Conservation (phyloP, 306 rosid species). For the Corylus americana region DNA sequence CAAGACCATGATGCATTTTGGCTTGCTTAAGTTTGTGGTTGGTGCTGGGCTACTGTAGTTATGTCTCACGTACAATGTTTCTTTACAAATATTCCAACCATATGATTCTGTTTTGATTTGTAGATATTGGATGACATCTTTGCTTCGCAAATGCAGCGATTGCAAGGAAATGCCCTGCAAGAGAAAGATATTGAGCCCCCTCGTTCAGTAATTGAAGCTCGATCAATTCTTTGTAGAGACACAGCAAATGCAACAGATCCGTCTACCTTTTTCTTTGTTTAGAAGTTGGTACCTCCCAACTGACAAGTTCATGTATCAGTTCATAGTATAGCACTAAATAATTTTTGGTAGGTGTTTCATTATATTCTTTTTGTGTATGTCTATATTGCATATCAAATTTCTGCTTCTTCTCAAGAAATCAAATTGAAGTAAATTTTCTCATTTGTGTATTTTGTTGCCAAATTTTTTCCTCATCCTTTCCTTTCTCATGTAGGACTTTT, state of each 20-base stretch:
- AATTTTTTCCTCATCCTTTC: not conserved
- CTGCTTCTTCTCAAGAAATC: too few relatives aligned
- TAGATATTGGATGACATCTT: slow-evolving; percentile 91
- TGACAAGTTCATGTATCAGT: not conserved
- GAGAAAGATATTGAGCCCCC: slow-evolving; percentile 94
- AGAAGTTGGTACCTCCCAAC: slow-evolving; percentile 7
- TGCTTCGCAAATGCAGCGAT: slow-evolving; percentile 94
- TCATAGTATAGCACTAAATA: not conserved
- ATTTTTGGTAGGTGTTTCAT: not conserved
- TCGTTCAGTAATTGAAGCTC: slow-evolving; percentile 86
- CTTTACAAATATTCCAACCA: not conserved
- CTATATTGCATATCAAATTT: too few relatives aligned
- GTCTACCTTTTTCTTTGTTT: slow-evolving; percentile 60
- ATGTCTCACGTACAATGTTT: not conserved
- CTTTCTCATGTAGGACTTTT: not conserved
- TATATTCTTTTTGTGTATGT: not conserved
- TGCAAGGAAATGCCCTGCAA: slow-evolving; percentile 85
- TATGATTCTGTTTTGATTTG: slow-evolving; percentile 26
- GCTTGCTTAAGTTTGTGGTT: not conserved
- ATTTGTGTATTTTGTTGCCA: not conserved
- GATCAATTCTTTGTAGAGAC: slow-evolving; percentile 90
- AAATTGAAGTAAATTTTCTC: not conserved
- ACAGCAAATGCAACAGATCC: slow-evolving; percentile 62
- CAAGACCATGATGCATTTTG: not conserved
- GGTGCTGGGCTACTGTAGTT: not conserved